These are phyloP conservation scores for Leccinum pallidistipes DNA, from an alignment of 1,284 basidiomycete species.

Conservation along the genomic window DNA sequence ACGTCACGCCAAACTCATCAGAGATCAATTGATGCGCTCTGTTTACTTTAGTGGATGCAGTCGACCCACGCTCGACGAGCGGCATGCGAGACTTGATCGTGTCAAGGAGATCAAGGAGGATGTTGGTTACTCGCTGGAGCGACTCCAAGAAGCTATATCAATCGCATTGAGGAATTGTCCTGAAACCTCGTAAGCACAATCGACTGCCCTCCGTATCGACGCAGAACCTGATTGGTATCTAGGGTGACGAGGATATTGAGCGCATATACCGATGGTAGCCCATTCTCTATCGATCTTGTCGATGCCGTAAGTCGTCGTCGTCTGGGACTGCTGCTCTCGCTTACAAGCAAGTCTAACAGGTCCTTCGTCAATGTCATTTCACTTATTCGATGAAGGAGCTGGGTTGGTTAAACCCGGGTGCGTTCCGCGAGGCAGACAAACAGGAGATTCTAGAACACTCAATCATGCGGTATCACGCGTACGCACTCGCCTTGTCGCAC, in stretches of 20 bases:
- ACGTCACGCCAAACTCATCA: conserved; percentile 27
- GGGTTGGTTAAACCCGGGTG: conserved; percentile 27
- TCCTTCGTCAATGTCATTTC: conserved; percentile 45
- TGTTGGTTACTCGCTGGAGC: conserved; percentile 29
- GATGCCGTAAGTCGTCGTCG: conserved; percentile 34
- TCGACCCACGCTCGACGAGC: conserved; percentile 5
- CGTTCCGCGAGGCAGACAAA: conserved; percentile 24
- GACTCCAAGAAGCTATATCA: conserved; percentile 18
- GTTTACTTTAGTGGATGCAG: conserved; percentile 17
- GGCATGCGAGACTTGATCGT: conserved; percentile 27
- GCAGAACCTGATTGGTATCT: not conserved
- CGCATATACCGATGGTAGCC: conserved; percentile 37
- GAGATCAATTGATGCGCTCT: conserved; percentile 26
- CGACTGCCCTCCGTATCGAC: not conserved
- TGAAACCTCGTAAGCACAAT: conserved; percentile 36
- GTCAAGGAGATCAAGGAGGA: conserved; percentile 30
- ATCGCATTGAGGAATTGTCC: conserved; percentile 25
- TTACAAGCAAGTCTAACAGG: conserved; percentile 23
- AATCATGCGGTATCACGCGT: conserved; percentile 45
- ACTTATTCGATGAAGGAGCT: conserved; percentile 38
- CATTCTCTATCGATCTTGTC: conserved; percentile 41
- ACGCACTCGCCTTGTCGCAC: not conserved
- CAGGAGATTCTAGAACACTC: conserved; percentile 32
- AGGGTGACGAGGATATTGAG: conserved; percentile 31
- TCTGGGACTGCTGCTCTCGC: not conserved